Evolutionary conservation across 257 asterid genomes (phyloP), one percentile per base, ranked within the genome.

Genomic region (Nicotiana noctiflora): DNA sequence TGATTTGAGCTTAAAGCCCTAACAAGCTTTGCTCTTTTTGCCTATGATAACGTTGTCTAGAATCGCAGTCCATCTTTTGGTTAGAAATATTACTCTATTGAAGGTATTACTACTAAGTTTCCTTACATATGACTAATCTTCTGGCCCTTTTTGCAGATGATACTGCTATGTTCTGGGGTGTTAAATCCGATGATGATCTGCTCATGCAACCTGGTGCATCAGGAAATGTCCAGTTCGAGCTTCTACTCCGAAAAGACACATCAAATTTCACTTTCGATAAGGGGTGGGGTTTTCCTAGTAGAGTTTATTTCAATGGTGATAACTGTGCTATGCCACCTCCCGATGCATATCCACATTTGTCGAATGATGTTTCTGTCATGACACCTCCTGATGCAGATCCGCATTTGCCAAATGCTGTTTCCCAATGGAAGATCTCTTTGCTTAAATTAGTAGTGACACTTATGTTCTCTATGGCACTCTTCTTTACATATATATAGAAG

Each of bases 241-340:
- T 94, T 84, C 89, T 91, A 25, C 90, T 94, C 88, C 86, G 65
- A 9, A 91, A 94, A 86, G 97, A 90, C 84, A 81, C 79, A 79
- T 86, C 89, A 21, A 91, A 90, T 46, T 90, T 91, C 88, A 89
- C 93, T n/a, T 92, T 87, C 51, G 97, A 90, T 18, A 90, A 91
- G 86, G 97, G 94, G 12, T 91, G 98, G 97, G 97, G 91, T 67
- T 94, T 94, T 55, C 98, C 98, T 1, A 82, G 88, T 83, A 89
- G 97, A 83, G 82, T 94, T 31, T 92, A 94, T 79, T 94, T 94
- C 90, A 90, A 94, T 56, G 98, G 97, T 9, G 98, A 94, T 77
- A 91, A 92, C 83, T 94, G 97, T 74, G 93, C 88, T 29, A 92
- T 94, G 97, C 97, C 98, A 14, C 93, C 97, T 70, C 93, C 98